These are phyloP conservation scores for Lasiodiplodia theobromae DNA, from an alignment of 2,329 filamentous ascomycete species.

Conservation along the genomic window DNA sequence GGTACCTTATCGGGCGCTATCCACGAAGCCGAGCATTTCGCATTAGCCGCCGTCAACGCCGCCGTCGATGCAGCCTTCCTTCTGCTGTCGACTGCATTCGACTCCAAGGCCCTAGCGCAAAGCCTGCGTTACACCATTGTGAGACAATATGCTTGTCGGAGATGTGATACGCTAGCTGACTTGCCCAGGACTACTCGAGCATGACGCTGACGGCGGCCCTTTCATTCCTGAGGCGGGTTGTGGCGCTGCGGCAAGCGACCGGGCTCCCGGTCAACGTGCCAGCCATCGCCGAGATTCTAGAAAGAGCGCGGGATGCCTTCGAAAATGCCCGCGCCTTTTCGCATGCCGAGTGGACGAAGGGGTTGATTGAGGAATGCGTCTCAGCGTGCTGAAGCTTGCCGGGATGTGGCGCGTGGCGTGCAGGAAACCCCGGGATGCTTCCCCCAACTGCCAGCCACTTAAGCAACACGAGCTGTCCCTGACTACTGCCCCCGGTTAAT, in stretches of 20 bases:
- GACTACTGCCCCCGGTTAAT: no score
- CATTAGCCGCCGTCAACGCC: background rate
- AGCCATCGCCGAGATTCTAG: background rate
- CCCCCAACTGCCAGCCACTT: background rate
- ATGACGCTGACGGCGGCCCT: conserved; percentile 2
- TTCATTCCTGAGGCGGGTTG: background rate
- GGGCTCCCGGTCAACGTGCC: background rate
- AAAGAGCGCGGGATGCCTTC: background rate
- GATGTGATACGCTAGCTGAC: background rate
- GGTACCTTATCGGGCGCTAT: background rate
- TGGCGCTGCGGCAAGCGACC: background rate
- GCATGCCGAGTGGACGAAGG: background rate
- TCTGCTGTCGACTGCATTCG: conserved; percentile 5
- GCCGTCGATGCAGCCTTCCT: conserved; percentile 7
- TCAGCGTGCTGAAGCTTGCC: background rate
- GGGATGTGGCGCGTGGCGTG: background rate
- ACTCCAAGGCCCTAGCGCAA: background rate
- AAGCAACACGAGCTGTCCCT: background rate
- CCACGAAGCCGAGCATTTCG: background rate
- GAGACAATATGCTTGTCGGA: background rate
- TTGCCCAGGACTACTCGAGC: conserved; percentile 6
- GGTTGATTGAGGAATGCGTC: background rate
- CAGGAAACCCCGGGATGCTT: background rate
- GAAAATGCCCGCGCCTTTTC: background rate
- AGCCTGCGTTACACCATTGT: conserved; percentile 10